A percentile compares a stretch with the other conserved stretches of the same genome.
Evolutionary conservation across 1,139 yeast genomes (phyloP).

Genomic region (Nematodospora anomalae): DNA sequence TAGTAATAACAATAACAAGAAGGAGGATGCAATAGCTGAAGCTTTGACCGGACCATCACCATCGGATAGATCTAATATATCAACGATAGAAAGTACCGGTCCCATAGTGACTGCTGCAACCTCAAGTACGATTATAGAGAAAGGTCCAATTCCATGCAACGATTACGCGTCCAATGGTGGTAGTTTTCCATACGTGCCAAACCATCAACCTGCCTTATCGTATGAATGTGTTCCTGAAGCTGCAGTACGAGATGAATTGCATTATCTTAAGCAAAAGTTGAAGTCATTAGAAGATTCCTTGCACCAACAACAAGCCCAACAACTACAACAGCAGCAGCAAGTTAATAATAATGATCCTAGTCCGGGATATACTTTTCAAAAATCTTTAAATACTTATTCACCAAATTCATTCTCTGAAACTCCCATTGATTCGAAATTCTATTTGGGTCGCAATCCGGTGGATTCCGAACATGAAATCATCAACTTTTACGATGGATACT

Average conservation of each 20-base stretch:
- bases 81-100: not conserved
- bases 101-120: not conserved
- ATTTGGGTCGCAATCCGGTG: conserved; percentile 15
- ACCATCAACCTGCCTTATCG: not conserved
- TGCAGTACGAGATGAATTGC: conserved; percentile 20
- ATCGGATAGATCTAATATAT: not conserved
- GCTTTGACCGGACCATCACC: not conserved
- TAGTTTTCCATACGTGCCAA: not conserved
- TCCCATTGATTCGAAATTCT: conserved; percentile 6
- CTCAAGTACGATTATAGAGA: not conserved
- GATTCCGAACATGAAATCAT: conserved; percentile 25
- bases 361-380: not conserved
- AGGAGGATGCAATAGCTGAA: conserved; percentile 9
- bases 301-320: not conserved
- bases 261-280: conserved; percentile 19
- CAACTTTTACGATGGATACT: conserved; percentile 34
- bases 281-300: conserved; percentile 6
- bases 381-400: conserved; percentile 1
- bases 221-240: not conserved
- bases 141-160: not conserved
- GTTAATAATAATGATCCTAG: not conserved
- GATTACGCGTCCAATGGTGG: not conserved
- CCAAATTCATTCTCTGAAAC: conserved; percentile 4
- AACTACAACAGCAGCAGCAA: not conserved
- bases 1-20: conserved; percentile 3